Conservation (phyloP, 2,329 filamentous ascomycete species). For the Penicillium sp. region DNA sequence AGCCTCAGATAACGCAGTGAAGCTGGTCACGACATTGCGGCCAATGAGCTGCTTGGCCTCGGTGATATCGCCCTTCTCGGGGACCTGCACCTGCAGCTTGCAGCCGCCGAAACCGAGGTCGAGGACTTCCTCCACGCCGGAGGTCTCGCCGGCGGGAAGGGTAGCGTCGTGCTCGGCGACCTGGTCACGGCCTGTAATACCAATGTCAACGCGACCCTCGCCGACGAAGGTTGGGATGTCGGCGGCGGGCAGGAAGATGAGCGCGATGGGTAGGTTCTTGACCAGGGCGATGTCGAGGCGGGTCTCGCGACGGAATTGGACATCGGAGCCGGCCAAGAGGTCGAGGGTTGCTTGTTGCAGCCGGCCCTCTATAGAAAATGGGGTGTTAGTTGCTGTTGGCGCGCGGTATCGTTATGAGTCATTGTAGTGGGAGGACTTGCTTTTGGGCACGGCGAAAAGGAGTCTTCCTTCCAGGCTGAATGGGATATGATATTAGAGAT, state of each 20-base stretch:
- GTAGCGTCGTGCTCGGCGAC: slow-evolving; percentile 80
- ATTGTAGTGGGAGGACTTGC: slow-evolving; percentile 51
- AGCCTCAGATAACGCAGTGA: slow-evolving; percentile 73
- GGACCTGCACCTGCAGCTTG: slow-evolving; percentile 95
- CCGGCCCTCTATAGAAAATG: slow-evolving; percentile 67
- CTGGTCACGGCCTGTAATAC: slow-evolving; percentile 91
- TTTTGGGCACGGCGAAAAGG: slow-evolving; percentile 97
- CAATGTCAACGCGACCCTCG: slow-evolving; percentile 86
- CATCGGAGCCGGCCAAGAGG: slow-evolving; percentile 86
- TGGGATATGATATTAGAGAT: slow-evolving; percentile 25
- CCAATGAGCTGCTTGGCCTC: slow-evolving; percentile 75
- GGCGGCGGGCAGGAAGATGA: slow-evolving; percentile 92
- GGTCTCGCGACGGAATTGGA: slow-evolving; percentile 92
- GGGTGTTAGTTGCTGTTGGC: slow-evolving; percentile 15
- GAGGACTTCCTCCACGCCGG: slow-evolving; percentile 76
- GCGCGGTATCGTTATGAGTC: slow-evolving; percentile 17
- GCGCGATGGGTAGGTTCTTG: slow-evolving; percentile 90
- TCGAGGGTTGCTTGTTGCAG: slow-evolving; percentile 84
- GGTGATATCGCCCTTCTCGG: slow-evolving; percentile 69
- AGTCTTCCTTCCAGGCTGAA: slow-evolving; percentile 82
- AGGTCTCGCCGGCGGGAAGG: slow-evolving; percentile 33
- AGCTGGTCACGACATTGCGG: slow-evolving; percentile 92
- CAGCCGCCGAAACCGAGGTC: slow-evolving; percentile 87
- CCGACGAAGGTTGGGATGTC: slow-evolving; percentile 98
- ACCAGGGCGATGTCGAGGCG: slow-evolving; percentile 96